Conservation (phyloP, 1,139 yeast genomes). For the Yamadazyma dushanensis region DNA sequence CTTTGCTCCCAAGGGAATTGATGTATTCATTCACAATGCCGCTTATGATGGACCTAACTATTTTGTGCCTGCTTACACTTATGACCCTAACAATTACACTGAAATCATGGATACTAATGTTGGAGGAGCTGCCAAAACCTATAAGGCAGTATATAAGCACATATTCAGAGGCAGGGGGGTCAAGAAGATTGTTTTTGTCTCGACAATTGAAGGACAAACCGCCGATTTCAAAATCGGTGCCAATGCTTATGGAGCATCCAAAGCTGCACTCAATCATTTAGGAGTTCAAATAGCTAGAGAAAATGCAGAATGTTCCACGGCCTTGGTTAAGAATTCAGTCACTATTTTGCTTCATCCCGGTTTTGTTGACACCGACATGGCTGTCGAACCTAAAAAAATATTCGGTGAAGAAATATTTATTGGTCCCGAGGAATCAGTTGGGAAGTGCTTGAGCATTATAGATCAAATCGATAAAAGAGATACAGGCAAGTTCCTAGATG, state of each 20-base stretch:
- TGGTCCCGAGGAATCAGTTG: constrained; percentile 4
- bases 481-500: constrained; percentile 6
- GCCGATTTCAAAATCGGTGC: constrained; percentile 3
- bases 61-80: constrained; percentile 5
- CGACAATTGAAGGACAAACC: constrained; percentile 9
- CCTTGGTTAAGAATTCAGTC: constrained; percentile 7
- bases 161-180: constrained; percentile 9
- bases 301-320: constrained; percentile 4
- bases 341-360: constrained; percentile 15
- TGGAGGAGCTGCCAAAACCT: constrained; percentile 14
- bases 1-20: constrained; percentile 15
- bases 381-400: constrained; percentile 4
- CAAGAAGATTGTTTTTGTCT: constrained; percentile 12
- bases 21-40: constrained; percentile 13
- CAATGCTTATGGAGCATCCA: constrained; percentile 17
- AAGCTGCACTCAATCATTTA: constrained; percentile 14
- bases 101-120: constrained; percentile 10
- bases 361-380: constrained; percentile 12
- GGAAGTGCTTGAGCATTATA: constrained; percentile 2
- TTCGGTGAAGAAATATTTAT: constrained; percentile 6
- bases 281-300: constrained; percentile 12
- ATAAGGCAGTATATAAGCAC: constrained; percentile 13
- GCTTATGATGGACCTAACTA: constrained; percentile 8
- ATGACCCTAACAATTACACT: constrained; percentile 10
- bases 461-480: constrained; percentile 2